Percentiles rank a stretch among this genome's conserved stretches.
Conservation (phyloP, 1,139 yeast species). For the Taphrina pruni region DNA sequence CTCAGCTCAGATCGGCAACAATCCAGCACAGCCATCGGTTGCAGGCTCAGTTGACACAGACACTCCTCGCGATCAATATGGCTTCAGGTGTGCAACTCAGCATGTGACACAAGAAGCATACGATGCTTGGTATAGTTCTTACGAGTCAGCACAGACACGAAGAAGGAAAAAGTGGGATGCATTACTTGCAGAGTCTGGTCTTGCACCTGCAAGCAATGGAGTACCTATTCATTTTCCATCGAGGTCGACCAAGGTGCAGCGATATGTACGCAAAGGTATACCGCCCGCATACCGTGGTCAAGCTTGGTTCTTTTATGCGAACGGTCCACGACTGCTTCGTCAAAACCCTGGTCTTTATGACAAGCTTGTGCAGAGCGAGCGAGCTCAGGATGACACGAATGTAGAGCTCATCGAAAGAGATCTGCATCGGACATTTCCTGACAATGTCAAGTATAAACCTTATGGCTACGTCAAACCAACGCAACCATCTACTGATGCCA, state of each 20-base stretch:
- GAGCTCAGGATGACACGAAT: constrained; percentile 48
- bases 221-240: constrained; percentile 74
- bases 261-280: constrained; percentile 85
- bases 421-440: constrained; percentile 91
- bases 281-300: constrained; percentile 97
- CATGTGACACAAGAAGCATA: constrained; percentile 18
- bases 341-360: constrained; percentile 72
- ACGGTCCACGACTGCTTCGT: constrained; percentile 52
- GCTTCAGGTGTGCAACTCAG: constrained; percentile 30
- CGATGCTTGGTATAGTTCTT: constrained; percentile 40
- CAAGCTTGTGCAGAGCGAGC: constrained; percentile 59
- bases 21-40: not conserved
- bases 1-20: not conserved
- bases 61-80: constrained; percentile 34
- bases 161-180: constrained; percentile 77
- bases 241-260: constrained; percentile 76
- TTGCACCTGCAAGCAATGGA: constrained; percentile 55
- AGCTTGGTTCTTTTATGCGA: constrained; percentile 97
- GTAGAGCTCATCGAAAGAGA: constrained; percentile 89
- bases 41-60: not conserved
- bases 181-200: constrained; percentile 70
- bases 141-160: constrained; percentile 62
- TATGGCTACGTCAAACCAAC: constrained; percentile 48
- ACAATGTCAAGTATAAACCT: constrained; percentile 72
- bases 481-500: constrained; percentile 46